Base-by-base conservation (phyloP, 305 asterid species). In the Rubia peregrina region DNA sequence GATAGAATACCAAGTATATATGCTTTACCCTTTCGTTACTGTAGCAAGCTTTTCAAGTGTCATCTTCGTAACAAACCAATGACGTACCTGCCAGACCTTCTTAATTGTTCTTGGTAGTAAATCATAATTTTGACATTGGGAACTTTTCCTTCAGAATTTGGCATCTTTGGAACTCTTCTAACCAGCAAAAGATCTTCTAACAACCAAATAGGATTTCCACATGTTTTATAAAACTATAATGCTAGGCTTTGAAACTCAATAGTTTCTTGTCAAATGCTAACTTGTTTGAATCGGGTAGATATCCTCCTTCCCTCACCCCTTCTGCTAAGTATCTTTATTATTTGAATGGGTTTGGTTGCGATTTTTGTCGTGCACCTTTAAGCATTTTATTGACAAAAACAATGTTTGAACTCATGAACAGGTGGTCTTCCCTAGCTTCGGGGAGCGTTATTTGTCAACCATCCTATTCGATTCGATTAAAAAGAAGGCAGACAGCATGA, bases 381-480 rank as follows among this genome's bases (percentile, higher is more conserved):
- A 49, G 13, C 14, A 38, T 49, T 19, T 6, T 33, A 46, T 19
- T 62, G 17, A 44, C 33, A 19, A 53, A 43, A 4, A 30, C 4
- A 5, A 1, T 38, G 26, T 40, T 46, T 46, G 36, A 59, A 30
- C 71, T 67, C 46, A 16, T 59, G 16, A 44, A 70, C 79, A 83
- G 88, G 85, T 68, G 22, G 43, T 83, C 78, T 83, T 83, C 71
- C 85, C 85, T 40, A 83, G 88, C 79, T 83, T 83, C 3, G 88
- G 88, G 17, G 88, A 83, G 75, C 81, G 88, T 26, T 83, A 83
- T 68, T 79, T 83, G 22, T 83, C 88, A 17, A 76, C 88, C 43
- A 85, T 79, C 43, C 83, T 83, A 36, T 83, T 83, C 42, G 88
- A 81, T 38, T 77, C 84, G 11, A 81, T 83, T 46, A 79, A 85